Conservation (phyloP, 2,329 filamentous ascomycete species). For the Aaosphaeria arxii region DNA sequence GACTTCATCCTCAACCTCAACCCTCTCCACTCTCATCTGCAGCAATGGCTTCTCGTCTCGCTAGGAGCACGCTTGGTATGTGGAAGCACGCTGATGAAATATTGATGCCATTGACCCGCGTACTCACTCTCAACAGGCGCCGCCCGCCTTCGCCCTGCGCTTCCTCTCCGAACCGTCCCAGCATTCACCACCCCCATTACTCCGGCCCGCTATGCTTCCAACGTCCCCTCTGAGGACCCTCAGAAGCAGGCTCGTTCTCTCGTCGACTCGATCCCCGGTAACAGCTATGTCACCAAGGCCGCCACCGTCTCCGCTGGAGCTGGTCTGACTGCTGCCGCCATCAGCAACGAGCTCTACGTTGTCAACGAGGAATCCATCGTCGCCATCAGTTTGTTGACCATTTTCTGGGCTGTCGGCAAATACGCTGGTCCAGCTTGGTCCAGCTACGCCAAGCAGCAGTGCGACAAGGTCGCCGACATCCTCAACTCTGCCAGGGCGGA, state of each 20-base stretch:
- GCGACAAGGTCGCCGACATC: slow-evolving; percentile 90
- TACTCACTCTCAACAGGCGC: slow-evolving; percentile 62
- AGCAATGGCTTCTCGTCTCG: slow-evolving; percentile 97
- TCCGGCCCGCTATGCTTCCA: slow-evolving; percentile 68
- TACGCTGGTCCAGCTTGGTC: slow-evolving; percentile 90
- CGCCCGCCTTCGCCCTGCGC: slow-evolving; percentile 75
- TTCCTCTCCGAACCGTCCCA: slow-evolving; percentile 72
- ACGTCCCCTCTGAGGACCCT: slow-evolving; percentile 80
- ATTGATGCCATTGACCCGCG: slow-evolving; percentile 40
- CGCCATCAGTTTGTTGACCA: slow-evolving; percentile 84
- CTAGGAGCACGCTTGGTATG: slow-evolving; percentile 92
- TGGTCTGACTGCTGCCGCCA: slow-evolving; percentile 86
- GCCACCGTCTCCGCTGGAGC: slow-evolving; percentile 93
- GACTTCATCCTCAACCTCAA: slow-evolving; percentile 16
- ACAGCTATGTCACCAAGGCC: slow-evolving; percentile 89
- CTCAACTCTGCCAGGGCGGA: slow-evolving; percentile 90
- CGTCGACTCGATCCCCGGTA: slow-evolving; percentile 88
- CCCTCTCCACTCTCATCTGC: slow-evolving; percentile 43
- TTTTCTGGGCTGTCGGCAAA: slow-evolving; percentile 90
- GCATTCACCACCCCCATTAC: slow-evolving; percentile 68
- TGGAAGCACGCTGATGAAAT: slow-evolving; percentile 31
- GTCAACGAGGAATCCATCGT: slow-evolving; percentile 98
- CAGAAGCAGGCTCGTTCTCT: slow-evolving; percentile 97
- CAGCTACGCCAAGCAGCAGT: slow-evolving; percentile 87
- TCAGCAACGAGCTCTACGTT: slow-evolving; percentile 99